A percentile compares a stretch with the other conserved stretches of the same genome.
These are phyloP conservation scores for Tuber indicum DNA, from an alignment of 495 filamentous ascomycete species.

Conservation along the genomic window DNA sequence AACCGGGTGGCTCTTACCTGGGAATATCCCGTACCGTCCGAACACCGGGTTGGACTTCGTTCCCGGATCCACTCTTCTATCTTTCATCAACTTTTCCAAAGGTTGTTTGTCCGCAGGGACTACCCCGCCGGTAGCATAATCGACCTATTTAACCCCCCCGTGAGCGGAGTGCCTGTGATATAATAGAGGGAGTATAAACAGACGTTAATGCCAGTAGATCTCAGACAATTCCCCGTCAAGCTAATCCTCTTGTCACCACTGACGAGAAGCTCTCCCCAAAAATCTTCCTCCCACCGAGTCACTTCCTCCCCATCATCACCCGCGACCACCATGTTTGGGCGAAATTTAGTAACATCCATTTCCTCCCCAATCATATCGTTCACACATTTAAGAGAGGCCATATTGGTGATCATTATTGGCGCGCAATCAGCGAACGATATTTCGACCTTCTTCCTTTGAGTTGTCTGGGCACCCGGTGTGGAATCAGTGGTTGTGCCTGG, in stretches of 20 bases:
- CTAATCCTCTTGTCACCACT: slow-evolving; percentile 45
- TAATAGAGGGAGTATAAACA: not conserved
- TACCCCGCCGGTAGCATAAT: slow-evolving; percentile 20
- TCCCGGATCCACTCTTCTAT: slow-evolving; percentile 30
- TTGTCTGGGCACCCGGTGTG: too few relatives aligned
- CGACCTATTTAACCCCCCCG: not conserved
- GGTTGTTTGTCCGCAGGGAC: slow-evolving; percentile 21
- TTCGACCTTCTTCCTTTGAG: slow-evolving; percentile 15
- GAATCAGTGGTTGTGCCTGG: not conserved
- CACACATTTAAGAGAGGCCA: slow-evolving; percentile 62
- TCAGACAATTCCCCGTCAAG: slow-evolving; percentile 71
- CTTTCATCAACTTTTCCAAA: slow-evolving; percentile 50
- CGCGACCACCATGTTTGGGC: slow-evolving; percentile 74
- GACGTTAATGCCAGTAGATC: slow-evolving; percentile 52
- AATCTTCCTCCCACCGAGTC: slow-evolving; percentile 73
- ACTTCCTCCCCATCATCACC: slow-evolving; percentile 39
- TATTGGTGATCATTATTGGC: slow-evolving; percentile 65
- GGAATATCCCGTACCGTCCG: slow-evolving; percentile 32
- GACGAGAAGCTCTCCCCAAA: slow-evolving; percentile 63
- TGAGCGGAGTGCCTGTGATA: not conserved
- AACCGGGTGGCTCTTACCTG: not conserved
- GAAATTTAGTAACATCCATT: slow-evolving; percentile 75
- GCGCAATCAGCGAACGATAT: slow-evolving; percentile 79
- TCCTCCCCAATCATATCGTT: slow-evolving; percentile 46
- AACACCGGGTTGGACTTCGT: slow-evolving; percentile 33